Base-by-base conservation (phyloP, 805 yeast genomes). In the Candida hispaniensis region DNA sequence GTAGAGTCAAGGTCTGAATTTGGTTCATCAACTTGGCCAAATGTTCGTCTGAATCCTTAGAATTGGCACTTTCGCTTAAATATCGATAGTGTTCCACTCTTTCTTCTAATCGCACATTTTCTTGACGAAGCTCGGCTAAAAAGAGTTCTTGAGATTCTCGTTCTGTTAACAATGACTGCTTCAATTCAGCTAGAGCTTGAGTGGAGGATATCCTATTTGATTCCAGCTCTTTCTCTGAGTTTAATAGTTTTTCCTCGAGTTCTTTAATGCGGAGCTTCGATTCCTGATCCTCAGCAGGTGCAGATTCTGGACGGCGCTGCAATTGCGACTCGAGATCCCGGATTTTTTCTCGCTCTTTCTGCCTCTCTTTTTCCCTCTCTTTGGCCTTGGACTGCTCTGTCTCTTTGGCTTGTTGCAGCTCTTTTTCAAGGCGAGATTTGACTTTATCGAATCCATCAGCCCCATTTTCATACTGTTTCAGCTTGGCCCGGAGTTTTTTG, bases 71-170 rank as follows among this genome's bases (percentile, higher is more conserved):
- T 50, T 85, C 95, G 16, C 70, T 59, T 44, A 71, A 70, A 18
- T 72, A 61, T 26, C 94, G 63, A 35, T 78, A 57, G 18, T 63
- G 60, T 56, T 88, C 96, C 34, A 81, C 63, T 41, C 75, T 73
- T 12, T 66, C 67, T 50, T 83, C 94, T 18, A 82, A 57, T 75
- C 56, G 19, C 66, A 55, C 11, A 6, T 49, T 44, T 29, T 56
- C 56, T 7, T 46, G 46, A 7, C 34, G 18, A 8, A 49, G 44
- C 4, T 45, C 42, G 13, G 49, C 46, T 20, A 56, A 54, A 3
- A 44, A 2, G 25, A 18, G 3, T 42, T 18, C 41, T 41, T 14
- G 33, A 15, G 30, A 14, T 26, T 14, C 33, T 60, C 60, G 14
- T 46, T 45, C 14, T 44, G 46, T 4, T 59, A 33, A 2, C 39